Conservation (phyloP, 495 filamentous ascomycete genomes). For the Articulospora tetracladia region DNA sequence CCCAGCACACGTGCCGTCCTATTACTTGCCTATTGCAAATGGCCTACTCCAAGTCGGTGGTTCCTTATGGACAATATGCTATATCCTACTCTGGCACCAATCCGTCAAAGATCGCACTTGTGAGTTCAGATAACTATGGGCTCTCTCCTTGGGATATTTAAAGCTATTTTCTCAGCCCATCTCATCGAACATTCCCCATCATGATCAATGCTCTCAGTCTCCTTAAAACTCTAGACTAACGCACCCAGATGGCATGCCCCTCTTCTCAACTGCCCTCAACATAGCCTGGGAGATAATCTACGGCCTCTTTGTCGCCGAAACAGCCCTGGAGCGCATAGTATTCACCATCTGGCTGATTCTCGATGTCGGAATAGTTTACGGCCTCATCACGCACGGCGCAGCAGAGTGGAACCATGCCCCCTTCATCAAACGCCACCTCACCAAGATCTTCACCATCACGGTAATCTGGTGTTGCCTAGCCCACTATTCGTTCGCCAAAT, state of each 20-base stretch:
- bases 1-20: slow-evolving; percentile 33
- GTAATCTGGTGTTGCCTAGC: slow-evolving; percentile 26
- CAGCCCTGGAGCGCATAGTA: slow-evolving; percentile 32
- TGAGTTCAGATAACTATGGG: background rate
- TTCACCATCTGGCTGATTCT: slow-evolving; percentile 39
- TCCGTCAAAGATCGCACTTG: slow-evolving; percentile 33
- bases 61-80: slow-evolving; percentile 36
- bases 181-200: too few species aligned
- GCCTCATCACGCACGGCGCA: slow-evolving; percentile 30
- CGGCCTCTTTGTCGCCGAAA: slow-evolving; percentile 36
- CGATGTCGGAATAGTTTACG: slow-evolving; percentile 38
- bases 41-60: slow-evolving; percentile 35
- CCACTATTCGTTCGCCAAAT: slow-evolving; percentile 32
- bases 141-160: background rate
- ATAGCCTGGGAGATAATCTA: slow-evolving; percentile 42
- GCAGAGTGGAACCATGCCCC: slow-evolving; percentile 33
- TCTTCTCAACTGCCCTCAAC: slow-evolving; percentile 39
- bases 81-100: slow-evolving; percentile 37
- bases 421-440: slow-evolving; percentile 32
- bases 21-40: slow-evolving; percentile 32
- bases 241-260: slow-evolving; percentile 35
- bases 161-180: too few species aligned
- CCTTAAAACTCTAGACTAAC: too few species aligned
- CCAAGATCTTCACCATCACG: slow-evolving; percentile 27
- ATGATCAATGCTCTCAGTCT: too few species aligned